Conservation (phyloP, 2,329 filamentous ascomycete genomes). For the Tolypocladium guangdongense region DNA sequence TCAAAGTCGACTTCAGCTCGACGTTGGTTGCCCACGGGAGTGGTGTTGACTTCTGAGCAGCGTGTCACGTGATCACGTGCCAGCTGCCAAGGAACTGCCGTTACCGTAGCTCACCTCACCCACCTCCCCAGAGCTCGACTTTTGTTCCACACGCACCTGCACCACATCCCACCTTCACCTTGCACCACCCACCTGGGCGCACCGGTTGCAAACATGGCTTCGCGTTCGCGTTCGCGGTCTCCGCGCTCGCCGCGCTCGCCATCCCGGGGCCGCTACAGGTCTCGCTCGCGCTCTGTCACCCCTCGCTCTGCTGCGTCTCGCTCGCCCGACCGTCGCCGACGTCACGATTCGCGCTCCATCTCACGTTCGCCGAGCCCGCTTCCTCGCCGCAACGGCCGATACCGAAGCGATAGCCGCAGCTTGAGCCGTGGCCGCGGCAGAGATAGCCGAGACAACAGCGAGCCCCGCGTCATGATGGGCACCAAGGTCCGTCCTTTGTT, state of each 20-base stretch:
- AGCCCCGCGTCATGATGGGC: constrained; percentile 29
- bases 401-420: constrained; percentile 17
- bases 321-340: constrained; percentile 19
- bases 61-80: constrained; percentile 5
- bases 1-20: neutral
- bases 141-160: neutral
- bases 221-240: constrained; percentile 9
- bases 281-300: constrained; percentile 23
- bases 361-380: constrained; percentile 20
- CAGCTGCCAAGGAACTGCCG: neutral
- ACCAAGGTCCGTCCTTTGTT: constrained; percentile 36
- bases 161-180: neutral
- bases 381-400: constrained; percentile 21
- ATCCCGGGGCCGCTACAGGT: constrained; percentile 20
- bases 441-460: constrained; percentile 25
- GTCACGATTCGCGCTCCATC: constrained; percentile 21
- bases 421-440: constrained; percentile 23
- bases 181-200: neutral
- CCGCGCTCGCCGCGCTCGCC: constrained; percentile 15
- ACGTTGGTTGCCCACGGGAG: neutral
- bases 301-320: constrained; percentile 22
- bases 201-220: constrained; percentile 12
- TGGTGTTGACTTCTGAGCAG: neutral
- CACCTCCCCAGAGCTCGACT: neutral
- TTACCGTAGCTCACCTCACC: neutral